Base-by-base conservation (phyloP, 2,329 filamentous ascomycete genomes). In the Piedraia hortae region DNA sequence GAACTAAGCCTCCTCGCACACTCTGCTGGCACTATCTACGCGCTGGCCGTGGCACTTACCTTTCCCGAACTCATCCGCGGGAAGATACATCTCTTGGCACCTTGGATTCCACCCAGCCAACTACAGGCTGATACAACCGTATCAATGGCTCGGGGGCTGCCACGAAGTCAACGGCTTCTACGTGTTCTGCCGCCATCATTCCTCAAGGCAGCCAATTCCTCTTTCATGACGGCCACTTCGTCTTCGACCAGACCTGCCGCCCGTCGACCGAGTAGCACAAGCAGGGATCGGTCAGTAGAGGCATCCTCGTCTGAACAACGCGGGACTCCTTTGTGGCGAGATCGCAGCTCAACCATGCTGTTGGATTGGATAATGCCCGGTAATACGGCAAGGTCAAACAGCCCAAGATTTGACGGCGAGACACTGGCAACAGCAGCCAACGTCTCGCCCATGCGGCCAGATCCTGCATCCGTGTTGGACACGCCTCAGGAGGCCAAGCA, bases 1-100 rank as follows among this genome's bases (percentile, higher is more conserved):
- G 89, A 90, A 34, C 97, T 97, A 41, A 93, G 82, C 4, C 73
- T 97, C 10, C 58, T 97, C 2, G 85, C 85, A 2, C 85, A 97
- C 44, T 93, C 82, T 1, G 85, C 85, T 1, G 85, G 85, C 9
- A 82, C 85, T n/a, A 89, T 97, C 23, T 97, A 97, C 40, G 85
- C 85, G 2, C 59, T 97, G 10, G 85, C 85, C 0, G 93, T 85
- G 0, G 85, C 85, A 0, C 54, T 97, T 19, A 73, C 85, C 19
- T 89, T 97, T 62, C 85, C 85, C 3, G 80, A 91, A 36, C 75
- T 91, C 38, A 88, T 97, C 28, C 70, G 80, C 4, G 85, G 85
- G 10, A 70, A 77, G 23, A 85, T 97, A 24, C 85, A 97, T 44
- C 61, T 97, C 2, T 58, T 97, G 5, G 82, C 85, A 1, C 85